A percentile compares a stretch with the other conserved stretches of the same genome.
phyloP scores from a whole-genome alignment of 352 stramenopile genomes.

The Blastocystis sp. region DNA sequence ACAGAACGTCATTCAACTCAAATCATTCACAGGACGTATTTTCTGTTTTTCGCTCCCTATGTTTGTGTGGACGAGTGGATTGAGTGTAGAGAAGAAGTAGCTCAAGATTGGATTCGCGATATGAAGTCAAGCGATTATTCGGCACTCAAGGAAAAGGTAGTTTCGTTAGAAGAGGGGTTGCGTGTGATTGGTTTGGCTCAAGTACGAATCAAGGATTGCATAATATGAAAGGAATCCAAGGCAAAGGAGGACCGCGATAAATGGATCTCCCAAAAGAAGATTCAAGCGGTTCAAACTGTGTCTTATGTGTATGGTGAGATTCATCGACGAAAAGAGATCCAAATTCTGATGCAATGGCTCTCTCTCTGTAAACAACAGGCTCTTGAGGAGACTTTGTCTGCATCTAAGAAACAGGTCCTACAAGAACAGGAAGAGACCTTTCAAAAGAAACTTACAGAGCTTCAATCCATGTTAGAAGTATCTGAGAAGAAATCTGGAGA shows the following conservation, averaged over 20 bases:
- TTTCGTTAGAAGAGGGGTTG: slow-evolving; percentile 11
- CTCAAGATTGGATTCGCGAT: slow-evolving; percentile 17
- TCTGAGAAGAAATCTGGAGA: not conserved
- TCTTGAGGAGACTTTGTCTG: not conserved
- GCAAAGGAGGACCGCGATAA: slow-evolving; percentile 24
- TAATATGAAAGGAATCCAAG: not conserved
- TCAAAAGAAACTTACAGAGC: not conserved
- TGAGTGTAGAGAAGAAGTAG: slow-evolving; percentile 13
- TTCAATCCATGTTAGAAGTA: not conserved
- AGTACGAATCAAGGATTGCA: not conserved
- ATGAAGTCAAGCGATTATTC: slow-evolving; percentile 49
- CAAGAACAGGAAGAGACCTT: not conserved
- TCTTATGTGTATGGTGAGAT: not conserved
- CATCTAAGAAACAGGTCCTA: not conserved
- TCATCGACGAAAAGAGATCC: not conserved
- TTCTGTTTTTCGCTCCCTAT: slow-evolving; percentile 46
- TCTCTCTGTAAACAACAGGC: not conserved
- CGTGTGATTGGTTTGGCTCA: slow-evolving; percentile 14
- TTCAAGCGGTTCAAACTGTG: not conserved
- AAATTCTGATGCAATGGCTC: not conserved
- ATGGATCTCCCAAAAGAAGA: not conserved
- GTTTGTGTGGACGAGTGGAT: not conserved
- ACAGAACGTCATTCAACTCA: slow-evolving; percentile 38
- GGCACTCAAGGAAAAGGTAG: slow-evolving; percentile 51
- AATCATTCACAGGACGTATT: slow-evolving; percentile 40